Evolutionary conservation across 345 rosid species (phyloP).

Genomic region (Geranium rotundifolium): DNA sequence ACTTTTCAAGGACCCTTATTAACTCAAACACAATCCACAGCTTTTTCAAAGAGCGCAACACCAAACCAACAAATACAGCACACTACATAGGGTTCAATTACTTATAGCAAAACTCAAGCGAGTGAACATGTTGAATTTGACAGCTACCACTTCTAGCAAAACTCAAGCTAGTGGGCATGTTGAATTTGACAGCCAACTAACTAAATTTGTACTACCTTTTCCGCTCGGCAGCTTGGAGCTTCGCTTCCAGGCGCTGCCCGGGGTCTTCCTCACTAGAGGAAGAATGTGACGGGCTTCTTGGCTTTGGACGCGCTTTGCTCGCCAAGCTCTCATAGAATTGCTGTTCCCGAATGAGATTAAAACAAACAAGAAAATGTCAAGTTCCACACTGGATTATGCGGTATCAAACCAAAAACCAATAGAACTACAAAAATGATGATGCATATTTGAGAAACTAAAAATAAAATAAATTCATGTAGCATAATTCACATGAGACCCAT

Average conservation of each 20-base stretch:
- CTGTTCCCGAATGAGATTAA: constrained; percentile 24
- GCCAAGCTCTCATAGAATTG: constrained; percentile 80
- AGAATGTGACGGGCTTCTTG: constrained; percentile 60
- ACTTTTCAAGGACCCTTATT: not conserved
- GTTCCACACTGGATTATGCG: not conserved
- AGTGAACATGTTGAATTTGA: not conserved
- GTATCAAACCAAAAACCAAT: not conserved
- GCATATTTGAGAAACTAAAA: not conserved
- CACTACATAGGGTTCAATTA: not conserved
- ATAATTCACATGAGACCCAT: not conserved
- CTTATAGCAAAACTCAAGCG: not conserved
- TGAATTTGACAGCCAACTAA: not conserved
- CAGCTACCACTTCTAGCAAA: not conserved
- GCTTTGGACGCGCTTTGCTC: constrained; percentile 81
- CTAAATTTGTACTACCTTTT: constrained; percentile 47
- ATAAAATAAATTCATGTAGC: too few relatives aligned
- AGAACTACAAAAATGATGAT: not conserved
- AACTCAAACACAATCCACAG: not conserved
- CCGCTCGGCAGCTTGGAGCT: constrained; percentile 86
- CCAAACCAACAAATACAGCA: not conserved
- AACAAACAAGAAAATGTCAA: not conserved
- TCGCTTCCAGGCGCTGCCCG: constrained; percentile 93
- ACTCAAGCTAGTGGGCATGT: not conserved
- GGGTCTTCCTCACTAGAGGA: constrained; percentile 73
- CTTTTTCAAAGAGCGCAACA: not conserved